phyloP scores from a whole-genome alignment of 768 basidiomycete species.

The Agrocybe praecox region DNA sequence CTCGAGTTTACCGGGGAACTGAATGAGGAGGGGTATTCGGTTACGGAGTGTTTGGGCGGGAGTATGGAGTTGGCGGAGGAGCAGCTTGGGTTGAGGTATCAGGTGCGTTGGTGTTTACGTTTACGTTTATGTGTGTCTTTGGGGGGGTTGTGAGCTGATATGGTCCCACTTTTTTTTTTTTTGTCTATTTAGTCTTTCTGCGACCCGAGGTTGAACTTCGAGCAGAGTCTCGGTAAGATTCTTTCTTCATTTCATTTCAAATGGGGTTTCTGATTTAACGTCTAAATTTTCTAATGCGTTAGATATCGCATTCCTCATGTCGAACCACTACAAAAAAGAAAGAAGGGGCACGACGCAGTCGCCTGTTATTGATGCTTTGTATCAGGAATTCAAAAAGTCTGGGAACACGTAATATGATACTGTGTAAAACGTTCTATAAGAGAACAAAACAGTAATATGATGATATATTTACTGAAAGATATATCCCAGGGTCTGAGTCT shows the following conservation, averaged over 20 bases:
- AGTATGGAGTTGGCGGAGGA: constrained; percentile 94
- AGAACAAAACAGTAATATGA: too few species aligned
- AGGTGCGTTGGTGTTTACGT: constrained; percentile 54
- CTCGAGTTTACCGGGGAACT: constrained; percentile 93
- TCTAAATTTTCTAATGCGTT: neutral
- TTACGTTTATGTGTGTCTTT: too few species aligned
- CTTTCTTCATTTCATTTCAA: constrained; percentile 8
- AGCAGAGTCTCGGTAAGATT: constrained; percentile 91
- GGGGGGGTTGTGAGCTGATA: neutral
- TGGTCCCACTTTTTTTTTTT: neutral
- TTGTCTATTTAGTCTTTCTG: constrained; percentile 70
- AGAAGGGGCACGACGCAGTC: neutral
- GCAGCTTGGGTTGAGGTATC: constrained; percentile 87
- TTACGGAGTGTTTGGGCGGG: constrained; percentile 96
- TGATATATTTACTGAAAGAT: too few species aligned
- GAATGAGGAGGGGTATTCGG: constrained; percentile 88
- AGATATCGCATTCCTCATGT: constrained; percentile 38
- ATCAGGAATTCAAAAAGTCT: constrained; percentile 21
- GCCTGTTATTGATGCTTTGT: constrained; percentile 6
- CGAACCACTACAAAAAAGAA: constrained; percentile 35
- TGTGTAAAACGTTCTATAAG: neutral
- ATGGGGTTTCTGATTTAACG: too few species aligned
- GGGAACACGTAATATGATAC: neutral
- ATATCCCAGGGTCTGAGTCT: too few species aligned
- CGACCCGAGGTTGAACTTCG: constrained; percentile 92